phyloP scores from a whole-genome alignment of 257 asterid genomes.

The Leonotis leonurus region DNA sequence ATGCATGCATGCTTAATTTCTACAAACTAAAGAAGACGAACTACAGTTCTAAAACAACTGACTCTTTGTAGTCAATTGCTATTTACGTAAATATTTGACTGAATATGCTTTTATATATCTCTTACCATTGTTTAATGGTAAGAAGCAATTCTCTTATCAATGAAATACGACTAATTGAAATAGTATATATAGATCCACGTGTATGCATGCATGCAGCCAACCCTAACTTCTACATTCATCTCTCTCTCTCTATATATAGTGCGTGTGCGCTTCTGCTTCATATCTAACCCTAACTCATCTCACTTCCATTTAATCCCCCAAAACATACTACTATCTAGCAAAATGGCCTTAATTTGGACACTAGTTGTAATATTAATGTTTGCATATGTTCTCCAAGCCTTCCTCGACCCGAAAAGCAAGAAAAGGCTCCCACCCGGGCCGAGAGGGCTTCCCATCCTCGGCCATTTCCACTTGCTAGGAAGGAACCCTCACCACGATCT shows the following conservation, averaged over 20 bases:
- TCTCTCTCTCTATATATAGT: too few relatives aligned
- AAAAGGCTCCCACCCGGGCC: neutral
- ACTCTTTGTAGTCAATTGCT: neutral
- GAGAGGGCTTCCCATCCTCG: neutral
- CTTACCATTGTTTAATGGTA: too few relatives aligned
- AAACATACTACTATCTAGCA: neutral
- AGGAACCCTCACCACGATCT: slow-evolving; percentile 11
- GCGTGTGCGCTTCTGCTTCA: too few relatives aligned
- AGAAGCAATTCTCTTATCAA: too few relatives aligned
- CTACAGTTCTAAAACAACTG: neutral
- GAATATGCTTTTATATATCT: too few relatives aligned
- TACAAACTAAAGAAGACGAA: neutral
- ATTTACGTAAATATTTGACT: neutral
- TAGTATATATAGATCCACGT: too few relatives aligned
- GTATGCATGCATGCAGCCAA: too few relatives aligned
- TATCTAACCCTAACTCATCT: neutral
- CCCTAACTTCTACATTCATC: too few relatives aligned
- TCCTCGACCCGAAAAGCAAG: neutral
- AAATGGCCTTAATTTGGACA: neutral
- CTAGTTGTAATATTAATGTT: neutral
- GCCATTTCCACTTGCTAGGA: neutral
- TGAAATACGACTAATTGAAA: too few relatives aligned
- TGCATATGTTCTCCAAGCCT: neutral
- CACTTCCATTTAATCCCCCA: neutral
- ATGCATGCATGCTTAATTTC: too few relatives aligned